A percentile compares a stretch with the other conserved stretches of the same genome.
Conservation (phyloP, 371 early-diverging fungal genomes). For the Mucor mucedo region DNA sequence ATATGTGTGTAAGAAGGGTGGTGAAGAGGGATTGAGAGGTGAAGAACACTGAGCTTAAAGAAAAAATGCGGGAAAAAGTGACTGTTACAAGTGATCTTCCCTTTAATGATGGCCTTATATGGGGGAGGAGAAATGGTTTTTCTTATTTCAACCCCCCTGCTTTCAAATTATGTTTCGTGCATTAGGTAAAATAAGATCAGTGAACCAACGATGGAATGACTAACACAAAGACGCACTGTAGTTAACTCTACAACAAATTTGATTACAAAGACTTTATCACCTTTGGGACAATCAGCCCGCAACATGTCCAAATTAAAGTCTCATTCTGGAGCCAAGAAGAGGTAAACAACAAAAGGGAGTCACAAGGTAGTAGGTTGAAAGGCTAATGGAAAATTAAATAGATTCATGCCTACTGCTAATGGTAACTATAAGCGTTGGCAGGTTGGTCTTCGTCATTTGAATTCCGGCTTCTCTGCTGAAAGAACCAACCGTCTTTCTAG, state of each 20-base stretch:
- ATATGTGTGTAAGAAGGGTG: neutral
- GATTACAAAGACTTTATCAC: slow-evolving; percentile 28
- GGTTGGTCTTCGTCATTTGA: slow-evolving; percentile 56
- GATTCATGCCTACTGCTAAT: slow-evolving; percentile 51
- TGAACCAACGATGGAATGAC: neutral
- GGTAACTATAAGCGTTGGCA: slow-evolving; percentile 59
- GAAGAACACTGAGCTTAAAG: neutral
- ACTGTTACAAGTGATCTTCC: neutral
- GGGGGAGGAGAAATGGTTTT: neutral
- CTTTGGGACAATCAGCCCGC: slow-evolving; percentile 41
- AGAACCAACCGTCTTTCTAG: slow-evolving; percentile 51
- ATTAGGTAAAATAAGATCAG: slow-evolving; percentile 15
- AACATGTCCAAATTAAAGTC: slow-evolving; percentile 57
- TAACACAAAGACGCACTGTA: neutral
- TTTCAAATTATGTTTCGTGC: slow-evolving; percentile 22
- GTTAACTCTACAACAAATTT: slow-evolving; percentile 23
- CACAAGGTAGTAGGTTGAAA: neutral
- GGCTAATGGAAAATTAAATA: neutral
- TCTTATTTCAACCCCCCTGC: slow-evolving; percentile 12
- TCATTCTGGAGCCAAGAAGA: slow-evolving; percentile 58
- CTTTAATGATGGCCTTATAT: neutral
- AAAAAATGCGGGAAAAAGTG: slow-evolving; percentile 7
- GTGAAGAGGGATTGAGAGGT: neutral
- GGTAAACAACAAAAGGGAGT: slow-evolving; percentile 26
- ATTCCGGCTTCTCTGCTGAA: slow-evolving; percentile 47